Conservation (phyloP, 1,284 basidiomycete genomes). For the Amylostereum chailletii region DNA sequence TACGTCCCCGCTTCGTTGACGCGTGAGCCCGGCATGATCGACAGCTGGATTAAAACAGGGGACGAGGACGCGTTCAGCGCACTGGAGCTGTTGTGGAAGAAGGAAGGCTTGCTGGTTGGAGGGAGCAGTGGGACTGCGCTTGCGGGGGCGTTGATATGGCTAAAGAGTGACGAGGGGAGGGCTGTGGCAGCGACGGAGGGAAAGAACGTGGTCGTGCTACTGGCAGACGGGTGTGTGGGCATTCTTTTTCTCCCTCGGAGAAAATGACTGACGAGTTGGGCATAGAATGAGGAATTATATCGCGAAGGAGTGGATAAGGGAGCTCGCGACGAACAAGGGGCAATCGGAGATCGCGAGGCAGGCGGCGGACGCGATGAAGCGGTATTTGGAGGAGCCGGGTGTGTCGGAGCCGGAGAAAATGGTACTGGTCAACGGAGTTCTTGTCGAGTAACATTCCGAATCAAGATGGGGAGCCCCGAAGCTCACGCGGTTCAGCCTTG, state of each 20-base stretch:
- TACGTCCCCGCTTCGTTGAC: slow-evolving; percentile 79
- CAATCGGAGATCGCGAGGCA: background rate
- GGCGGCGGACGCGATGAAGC: background rate
- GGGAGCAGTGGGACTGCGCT: slow-evolving; percentile 86
- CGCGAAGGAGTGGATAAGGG: slow-evolving; percentile 1
- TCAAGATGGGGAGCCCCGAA: too few relatives aligned
- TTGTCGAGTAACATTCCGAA: too few relatives aligned
- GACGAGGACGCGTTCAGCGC: slow-evolving; percentile 78
- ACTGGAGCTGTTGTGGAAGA: slow-evolving; percentile 72
- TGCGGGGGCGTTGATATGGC: slow-evolving; percentile 69
- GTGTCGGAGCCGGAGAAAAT: slow-evolving; percentile 3
- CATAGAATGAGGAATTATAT: slow-evolving; percentile 1
- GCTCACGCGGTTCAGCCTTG: too few relatives aligned
- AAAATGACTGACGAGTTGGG: background rate
- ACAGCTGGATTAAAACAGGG: slow-evolving; percentile 79
- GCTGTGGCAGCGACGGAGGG: slow-evolving; percentile 60
- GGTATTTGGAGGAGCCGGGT: slow-evolving; percentile 2
- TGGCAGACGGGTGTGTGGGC: slow-evolving; percentile 75
- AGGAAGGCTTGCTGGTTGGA: slow-evolving; percentile 87
- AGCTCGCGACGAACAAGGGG: background rate
- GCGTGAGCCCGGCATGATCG: slow-evolving; percentile 42
- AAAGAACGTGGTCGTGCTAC: slow-evolving; percentile 80
- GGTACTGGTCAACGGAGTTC: background rate
- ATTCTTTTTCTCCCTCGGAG: background rate
- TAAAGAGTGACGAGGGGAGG: slow-evolving; percentile 63